These are phyloP conservation scores for Trypanosoma avium DNA, from an alignment of 208 protist genomes.

Conservation along the genomic window DNA sequence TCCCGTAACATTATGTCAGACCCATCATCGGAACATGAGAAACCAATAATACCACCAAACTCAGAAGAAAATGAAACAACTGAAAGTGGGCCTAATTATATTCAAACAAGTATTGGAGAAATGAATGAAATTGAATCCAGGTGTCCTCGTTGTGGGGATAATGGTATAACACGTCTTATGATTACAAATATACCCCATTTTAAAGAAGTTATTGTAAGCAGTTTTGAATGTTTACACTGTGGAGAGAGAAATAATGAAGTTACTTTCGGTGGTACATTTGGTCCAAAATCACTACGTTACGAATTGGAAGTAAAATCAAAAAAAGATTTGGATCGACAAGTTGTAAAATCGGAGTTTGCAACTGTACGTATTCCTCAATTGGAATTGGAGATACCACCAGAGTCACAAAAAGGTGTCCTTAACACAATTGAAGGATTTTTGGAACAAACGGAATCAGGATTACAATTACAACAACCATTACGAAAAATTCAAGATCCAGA, in stretches of 20 bases:
- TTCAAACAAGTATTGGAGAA: constrained; percentile 85
- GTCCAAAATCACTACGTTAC: constrained; percentile 78
- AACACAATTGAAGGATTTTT: constrained; percentile 96
- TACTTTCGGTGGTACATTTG: constrained; percentile 85
- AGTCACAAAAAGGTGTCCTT: constrained; percentile 86
- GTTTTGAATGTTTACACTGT: constrained; percentile 90
- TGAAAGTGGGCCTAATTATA: constrained; percentile 40
- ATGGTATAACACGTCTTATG: constrained; percentile 88
- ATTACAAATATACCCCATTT: constrained; percentile 93
- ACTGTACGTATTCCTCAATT: constrained; percentile 91
- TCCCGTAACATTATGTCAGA: too few species aligned
- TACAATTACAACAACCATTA: constrained; percentile 75
- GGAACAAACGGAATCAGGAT: constrained; percentile 70
- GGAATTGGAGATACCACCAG: constrained; percentile 92
- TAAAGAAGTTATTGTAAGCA: constrained; percentile 91
- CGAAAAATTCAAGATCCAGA: constrained; percentile 76
- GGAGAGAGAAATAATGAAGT: constrained; percentile 89
- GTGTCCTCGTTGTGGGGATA: constrained; percentile 86
- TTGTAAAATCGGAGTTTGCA: constrained; percentile 94
- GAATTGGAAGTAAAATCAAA: constrained; percentile 79
- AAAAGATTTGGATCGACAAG: constrained; percentile 90
- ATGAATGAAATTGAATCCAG: constrained; percentile 88
- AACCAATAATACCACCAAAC: too few species aligned
- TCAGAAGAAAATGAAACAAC: constrained; percentile 10
- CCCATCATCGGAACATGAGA: too few species aligned